Conservation (phyloP, 805 yeast genomes). For the Yarrowia bubula region DNA sequence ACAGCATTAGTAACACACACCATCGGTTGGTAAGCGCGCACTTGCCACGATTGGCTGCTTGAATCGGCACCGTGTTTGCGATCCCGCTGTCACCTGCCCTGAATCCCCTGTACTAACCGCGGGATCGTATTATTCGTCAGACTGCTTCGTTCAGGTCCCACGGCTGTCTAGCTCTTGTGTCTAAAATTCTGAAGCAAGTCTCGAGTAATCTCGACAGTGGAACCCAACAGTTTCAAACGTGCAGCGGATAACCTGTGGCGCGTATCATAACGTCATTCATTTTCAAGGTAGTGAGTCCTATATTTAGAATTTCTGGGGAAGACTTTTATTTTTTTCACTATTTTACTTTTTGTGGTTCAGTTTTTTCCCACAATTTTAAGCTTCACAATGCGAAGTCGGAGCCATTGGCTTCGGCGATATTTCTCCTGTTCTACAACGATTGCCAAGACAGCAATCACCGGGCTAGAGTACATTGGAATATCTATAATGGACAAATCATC, state of each 20-base stretch:
- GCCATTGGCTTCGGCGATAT: background rate
- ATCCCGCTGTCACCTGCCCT: too few species aligned
- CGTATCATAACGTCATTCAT: background rate
- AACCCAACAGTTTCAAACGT: slow-evolving; percentile 7
- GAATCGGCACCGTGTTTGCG: too few species aligned
- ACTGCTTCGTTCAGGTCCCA: too few species aligned
- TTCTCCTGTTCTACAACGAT: background rate
- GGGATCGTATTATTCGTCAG: too few species aligned
- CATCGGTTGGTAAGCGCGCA: background rate
- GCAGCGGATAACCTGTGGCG: background rate
- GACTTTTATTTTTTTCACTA: background rate
- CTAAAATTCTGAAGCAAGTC: background rate
- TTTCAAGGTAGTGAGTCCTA: background rate
- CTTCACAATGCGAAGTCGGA: background rate
- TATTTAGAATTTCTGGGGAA: background rate
- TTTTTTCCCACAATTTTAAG: background rate
- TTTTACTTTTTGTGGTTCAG: background rate
- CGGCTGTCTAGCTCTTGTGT: too few species aligned
- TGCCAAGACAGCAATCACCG: too few species aligned
- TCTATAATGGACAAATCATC: too few species aligned
- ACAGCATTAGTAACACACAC: background rate
- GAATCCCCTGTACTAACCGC: too few species aligned
- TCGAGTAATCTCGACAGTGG: background rate
- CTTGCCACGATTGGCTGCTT: background rate
- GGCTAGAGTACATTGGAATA: too few species aligned